Base-by-base conservation (phyloP, 2,329 filamentous ascomycete genomes). In the Arthrobotrys conoides region DNA sequence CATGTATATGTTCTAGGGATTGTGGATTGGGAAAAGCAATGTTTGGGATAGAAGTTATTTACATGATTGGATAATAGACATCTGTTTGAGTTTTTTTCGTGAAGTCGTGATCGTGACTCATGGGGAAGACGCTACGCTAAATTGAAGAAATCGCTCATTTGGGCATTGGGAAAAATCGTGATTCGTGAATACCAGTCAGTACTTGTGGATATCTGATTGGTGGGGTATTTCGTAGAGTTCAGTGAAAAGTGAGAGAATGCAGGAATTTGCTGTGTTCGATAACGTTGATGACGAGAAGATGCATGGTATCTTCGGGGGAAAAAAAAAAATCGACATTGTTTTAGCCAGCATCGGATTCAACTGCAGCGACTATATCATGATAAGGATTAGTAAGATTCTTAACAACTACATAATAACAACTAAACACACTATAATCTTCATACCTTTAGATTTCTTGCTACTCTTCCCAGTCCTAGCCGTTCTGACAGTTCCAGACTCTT, bases 301-400 rank as follows among this genome's bases (percentile, higher is more conserved):
- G 16, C 16, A 12, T 5, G 9, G 4, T 36, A 16, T 44, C 38
- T 44, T 8, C 14, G 2, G 6, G 6, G 2, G 2, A 41, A 10
- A 14, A 10, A 12, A 41, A 41, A 41, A 2, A 10, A 8, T 41
- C 8, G 36, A 41, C 14, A n/a, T 44, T 44, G 41, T 44, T 33
- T 65, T 63, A 72, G 12, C 69, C 69, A 57, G 69, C 64, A 18
- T 75, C 71, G 3, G 66, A 65, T 38, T 64, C 64, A 38, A 75
- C 63, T 1, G 53, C 38, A 20, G 33, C 20, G 10, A 18, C 59
- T 65, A 46, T 48, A 53, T 57, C 18, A 44, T 16, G 5, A n/a
- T n/a, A 27, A 2, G 46, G 18, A 18, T 64, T 27, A 48, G 22
- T 16, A 30, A 55, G 0, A 10, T 48, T 30, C 22, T 18, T 44